phyloP scores from a whole-genome alignment of 805 yeast genomes.

The Monosporozyma servazzii region DNA sequence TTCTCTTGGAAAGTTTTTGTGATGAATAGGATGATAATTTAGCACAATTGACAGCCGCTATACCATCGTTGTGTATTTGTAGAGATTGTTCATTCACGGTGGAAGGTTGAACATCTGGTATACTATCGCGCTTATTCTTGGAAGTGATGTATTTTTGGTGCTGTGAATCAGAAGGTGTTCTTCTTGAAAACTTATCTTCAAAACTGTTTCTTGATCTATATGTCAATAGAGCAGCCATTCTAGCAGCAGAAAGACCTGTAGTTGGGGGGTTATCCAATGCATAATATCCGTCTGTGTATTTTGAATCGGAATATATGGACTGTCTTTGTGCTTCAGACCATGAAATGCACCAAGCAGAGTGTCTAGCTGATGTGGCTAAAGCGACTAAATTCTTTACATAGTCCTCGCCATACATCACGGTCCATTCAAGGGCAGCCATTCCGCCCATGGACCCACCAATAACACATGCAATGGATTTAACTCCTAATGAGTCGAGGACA shows the following conservation, averaged over 20 bases:
- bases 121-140: neutral
- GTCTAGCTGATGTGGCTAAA: slow-evolving; percentile 87
- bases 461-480: slow-evolving; percentile 71
- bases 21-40: slow-evolving; percentile 1
- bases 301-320: slow-evolving; percentile 90
- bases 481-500: slow-evolving; percentile 71
- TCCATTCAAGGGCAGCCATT: slow-evolving; percentile 86
- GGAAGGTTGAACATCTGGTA: slow-evolving; percentile 24
- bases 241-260: slow-evolving; percentile 86
- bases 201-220: slow-evolving; percentile 88
- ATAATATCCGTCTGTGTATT: slow-evolving; percentile 85
- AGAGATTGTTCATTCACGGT: slow-evolving; percentile 63
- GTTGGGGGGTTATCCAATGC: slow-evolving; percentile 68
- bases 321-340: slow-evolving; percentile 99
- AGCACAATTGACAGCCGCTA: slow-evolving; percentile 23
- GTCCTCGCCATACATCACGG: slow-evolving; percentile 47
- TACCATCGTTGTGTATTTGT: slow-evolving; percentile 85
- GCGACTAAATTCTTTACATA: slow-evolving; percentile 71
- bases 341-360: slow-evolving; percentile 96
- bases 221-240: slow-evolving; percentile 93
- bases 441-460: slow-evolving; percentile 99
- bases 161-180: slow-evolving; percentile 40
- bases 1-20: slow-evolving; percentile 4
- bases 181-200: slow-evolving; percentile 87
- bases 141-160: slow-evolving; percentile 23